Percentiles rank a stretch among this genome's conserved stretches.
These are phyloP conservation scores for Claviceps spartinae DNA, from an alignment of 2,329 filamentous ascomycete genomes.

Conservation along the genomic window DNA sequence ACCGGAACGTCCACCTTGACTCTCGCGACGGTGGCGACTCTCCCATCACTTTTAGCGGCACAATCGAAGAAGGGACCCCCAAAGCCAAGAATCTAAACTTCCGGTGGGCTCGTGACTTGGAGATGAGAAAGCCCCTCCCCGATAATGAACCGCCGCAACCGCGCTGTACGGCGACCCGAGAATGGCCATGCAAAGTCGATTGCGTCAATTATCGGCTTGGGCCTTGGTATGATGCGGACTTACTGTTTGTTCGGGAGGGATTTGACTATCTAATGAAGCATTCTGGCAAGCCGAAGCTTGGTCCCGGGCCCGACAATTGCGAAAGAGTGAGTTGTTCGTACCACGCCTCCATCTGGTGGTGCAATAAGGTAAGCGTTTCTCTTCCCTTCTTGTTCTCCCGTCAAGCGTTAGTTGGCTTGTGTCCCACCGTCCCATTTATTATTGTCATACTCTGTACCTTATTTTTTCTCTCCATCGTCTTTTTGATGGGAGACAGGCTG, in stretches of 20 bases:
- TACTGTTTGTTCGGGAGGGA: background rate
- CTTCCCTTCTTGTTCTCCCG: background rate
- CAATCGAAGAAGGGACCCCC: background rate
- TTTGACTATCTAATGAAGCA: background rate
- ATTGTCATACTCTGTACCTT: no score
- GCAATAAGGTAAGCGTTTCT: conserved; percentile 2
- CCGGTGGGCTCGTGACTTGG: background rate
- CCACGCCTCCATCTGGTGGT: background rate
- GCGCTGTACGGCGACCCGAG: background rate
- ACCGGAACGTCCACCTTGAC: background rate
- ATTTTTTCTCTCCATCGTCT: no score
- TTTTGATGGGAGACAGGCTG: no score
- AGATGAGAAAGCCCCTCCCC: background rate
- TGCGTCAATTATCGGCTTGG: background rate
- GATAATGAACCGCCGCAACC: background rate
- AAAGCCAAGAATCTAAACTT: background rate
- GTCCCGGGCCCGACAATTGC: background rate
- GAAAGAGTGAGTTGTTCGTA: background rate
- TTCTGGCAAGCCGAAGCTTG: background rate
- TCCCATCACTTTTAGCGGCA: background rate
- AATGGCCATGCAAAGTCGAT: background rate
- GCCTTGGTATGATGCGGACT: no score
- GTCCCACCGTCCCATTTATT: no score
- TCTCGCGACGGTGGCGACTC: background rate
- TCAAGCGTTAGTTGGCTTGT: no score